phyloP scores from a whole-genome alignment of 2,329 filamentous ascomycete species.

The Pezicula neosporulosa region DNA sequence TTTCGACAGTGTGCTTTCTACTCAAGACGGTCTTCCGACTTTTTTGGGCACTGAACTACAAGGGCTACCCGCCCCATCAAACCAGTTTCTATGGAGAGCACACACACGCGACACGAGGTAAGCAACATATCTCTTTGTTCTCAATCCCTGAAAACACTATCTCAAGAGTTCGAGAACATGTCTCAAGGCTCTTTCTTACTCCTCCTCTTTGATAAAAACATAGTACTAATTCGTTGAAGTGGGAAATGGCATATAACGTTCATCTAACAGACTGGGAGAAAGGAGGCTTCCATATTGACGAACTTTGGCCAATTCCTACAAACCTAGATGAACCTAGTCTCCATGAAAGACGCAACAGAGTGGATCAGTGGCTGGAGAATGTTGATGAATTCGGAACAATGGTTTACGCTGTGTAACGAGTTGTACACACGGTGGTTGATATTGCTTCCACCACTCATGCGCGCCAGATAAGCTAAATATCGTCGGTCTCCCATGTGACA shows the following conservation, averaged over 20 bases:
- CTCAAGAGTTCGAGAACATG: too few species aligned
- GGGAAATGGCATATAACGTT: slow-evolving; percentile 40
- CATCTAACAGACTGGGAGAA: slow-evolving; percentile 40
- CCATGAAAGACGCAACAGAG: slow-evolving; percentile 30
- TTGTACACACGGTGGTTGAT: too few species aligned
- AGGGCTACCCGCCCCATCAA: slow-evolving; percentile 38
- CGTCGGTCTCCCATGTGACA: too few species aligned
- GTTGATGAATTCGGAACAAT: slow-evolving; percentile 46
- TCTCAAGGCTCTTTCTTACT: too few species aligned
- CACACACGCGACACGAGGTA: too few species aligned
- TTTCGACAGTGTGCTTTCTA: slow-evolving; percentile 45
- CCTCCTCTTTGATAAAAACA: too few species aligned
- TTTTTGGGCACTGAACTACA: slow-evolving; percentile 47
- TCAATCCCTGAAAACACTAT: too few species aligned
- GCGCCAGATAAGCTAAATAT: too few species aligned
- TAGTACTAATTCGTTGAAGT: too few species aligned
- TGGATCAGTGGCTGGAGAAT: slow-evolving; percentile 46
- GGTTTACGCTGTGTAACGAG: neutral
- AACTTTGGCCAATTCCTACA: slow-evolving; percentile 40
- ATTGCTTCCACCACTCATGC: too few species aligned
- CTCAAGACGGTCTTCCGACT: slow-evolving; percentile 38
- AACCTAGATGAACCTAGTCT: slow-evolving; percentile 28
- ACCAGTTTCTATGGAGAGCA: slow-evolving; percentile 41
- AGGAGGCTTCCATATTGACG: slow-evolving; percentile 40
- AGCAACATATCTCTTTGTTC: too few species aligned